A percentile compares a stretch with the other conserved stretches of the same genome.
Evolutionary conservation across 306 rosid genomes (phyloP).

Genomic region (Erythrophleum fordii): DNA sequence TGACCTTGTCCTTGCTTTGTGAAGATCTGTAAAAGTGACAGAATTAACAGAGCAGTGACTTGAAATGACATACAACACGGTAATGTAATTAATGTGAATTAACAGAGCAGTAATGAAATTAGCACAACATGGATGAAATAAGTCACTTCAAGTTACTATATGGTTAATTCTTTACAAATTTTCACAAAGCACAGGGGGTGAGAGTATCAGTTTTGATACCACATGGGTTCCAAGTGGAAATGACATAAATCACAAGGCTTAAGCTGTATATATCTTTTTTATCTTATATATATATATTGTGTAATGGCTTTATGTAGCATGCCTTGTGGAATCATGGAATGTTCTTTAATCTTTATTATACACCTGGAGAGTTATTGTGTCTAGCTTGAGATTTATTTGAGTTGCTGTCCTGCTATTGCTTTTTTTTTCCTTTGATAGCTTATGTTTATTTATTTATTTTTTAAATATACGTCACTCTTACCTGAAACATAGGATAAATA

Average conservation of each 20-base stretch:
- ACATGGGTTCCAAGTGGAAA: not conserved
- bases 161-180: not conserved
- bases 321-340: not conserved
- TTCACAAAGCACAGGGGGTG: not conserved
- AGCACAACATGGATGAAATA: not conserved
- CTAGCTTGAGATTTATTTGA: not conserved
- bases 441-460: not conserved
- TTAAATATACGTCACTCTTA: not conserved
- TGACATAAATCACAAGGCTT: not conserved
- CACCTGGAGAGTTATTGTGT: not conserved
- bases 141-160: conserved; percentile 3
- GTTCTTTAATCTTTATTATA: not conserved
- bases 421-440: not conserved
- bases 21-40: conserved; percentile 19
- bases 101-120: conserved; percentile 20
- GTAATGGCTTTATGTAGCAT: not conserved
- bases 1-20: not conserved
- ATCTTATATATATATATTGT: not conserved
- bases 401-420: not conserved
- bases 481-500: not conserved
- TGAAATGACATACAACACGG: not conserved
- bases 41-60: not conserved
- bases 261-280: not conserved
- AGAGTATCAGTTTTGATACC: not conserved
- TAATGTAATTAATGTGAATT: not conserved